phyloP scores from a whole-genome alignment of 176 grass and related monocot species.

The Triticum urartu region DNA sequence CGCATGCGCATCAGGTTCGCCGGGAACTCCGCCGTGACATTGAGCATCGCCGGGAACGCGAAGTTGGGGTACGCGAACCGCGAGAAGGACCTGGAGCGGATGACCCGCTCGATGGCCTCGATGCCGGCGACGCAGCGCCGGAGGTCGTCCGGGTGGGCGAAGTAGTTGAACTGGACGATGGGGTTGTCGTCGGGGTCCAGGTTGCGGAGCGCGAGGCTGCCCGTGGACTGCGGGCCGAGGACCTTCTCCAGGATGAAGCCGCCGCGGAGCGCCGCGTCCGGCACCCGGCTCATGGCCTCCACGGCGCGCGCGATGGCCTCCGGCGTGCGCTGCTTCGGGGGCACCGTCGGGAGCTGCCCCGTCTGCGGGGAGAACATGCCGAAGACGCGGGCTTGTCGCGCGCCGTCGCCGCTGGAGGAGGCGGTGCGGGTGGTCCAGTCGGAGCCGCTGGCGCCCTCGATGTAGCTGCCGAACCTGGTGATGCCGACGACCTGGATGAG shows the following conservation, averaged over 20 bases:
- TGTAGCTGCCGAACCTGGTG: conserved; percentile 70
- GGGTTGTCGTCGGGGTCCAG: conserved; percentile 70
- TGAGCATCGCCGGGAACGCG: conserved; percentile 49
- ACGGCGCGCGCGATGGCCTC: conserved; percentile 46
- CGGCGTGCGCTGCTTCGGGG: conserved; percentile 38
- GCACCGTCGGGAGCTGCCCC: conserved; percentile 56
- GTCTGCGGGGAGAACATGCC: conserved; percentile 68
- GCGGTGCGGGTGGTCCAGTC: conserved; percentile 42
- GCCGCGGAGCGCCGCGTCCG: conserved; percentile 52
- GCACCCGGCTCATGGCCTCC: conserved; percentile 33
- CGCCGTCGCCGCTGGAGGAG: not conserved
- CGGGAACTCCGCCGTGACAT: conserved; percentile 51
- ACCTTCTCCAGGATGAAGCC: conserved; percentile 90
- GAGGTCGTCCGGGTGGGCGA: conserved; percentile 60
- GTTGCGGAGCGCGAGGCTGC: conserved; percentile 49
- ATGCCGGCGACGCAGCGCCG: conserved; percentile 65
- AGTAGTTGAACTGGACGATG: conserved; percentile 77
- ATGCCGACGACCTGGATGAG: conserved; percentile 91
- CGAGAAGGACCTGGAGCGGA: conserved; percentile 57
- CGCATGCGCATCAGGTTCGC: conserved; percentile 54
- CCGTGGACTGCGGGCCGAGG: conserved; percentile 60
- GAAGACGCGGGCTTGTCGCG: conserved; percentile 17
- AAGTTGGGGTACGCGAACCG: conserved; percentile 55
- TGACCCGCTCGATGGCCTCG: conserved; percentile 51
- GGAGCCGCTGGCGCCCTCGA: conserved; percentile 71